Evolutionary conservation across 345 rosid species (phyloP).

Genomic region (Lepidium sativum): DNA sequence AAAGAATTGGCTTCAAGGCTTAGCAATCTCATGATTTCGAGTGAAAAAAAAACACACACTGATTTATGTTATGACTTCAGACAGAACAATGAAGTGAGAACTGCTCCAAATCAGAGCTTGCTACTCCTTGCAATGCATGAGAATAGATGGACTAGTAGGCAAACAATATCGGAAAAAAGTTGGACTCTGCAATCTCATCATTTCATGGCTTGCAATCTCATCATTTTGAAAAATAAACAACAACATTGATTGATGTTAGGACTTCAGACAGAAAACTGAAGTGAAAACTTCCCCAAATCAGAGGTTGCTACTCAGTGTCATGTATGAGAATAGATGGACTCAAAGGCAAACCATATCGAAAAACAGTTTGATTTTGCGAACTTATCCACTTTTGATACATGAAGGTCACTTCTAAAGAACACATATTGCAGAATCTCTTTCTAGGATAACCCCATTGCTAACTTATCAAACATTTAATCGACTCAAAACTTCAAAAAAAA

Average conservation of each 20-base stretch:
- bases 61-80: not conserved
- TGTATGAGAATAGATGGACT: not conserved
- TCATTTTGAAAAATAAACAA: not conserved
- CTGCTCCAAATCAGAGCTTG: not conserved
- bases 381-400: not conserved
- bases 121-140: no score
- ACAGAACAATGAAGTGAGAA: not conserved
- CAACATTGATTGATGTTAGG: not conserved
- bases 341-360: not conserved
- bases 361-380: not conserved
- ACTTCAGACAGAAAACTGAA: not conserved
- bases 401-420: not conserved
- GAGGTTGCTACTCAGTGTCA: not conserved
- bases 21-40: not conserved
- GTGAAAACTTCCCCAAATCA: not conserved
- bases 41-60: not conserved
- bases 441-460: not conserved
- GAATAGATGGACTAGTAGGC: not conserved
- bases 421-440: not conserved
- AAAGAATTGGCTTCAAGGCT: not conserved
- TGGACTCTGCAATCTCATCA: not conserved
- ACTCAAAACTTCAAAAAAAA: not conserved
- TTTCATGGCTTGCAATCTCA: constrained; percentile 5
- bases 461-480: not conserved
- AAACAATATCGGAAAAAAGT: not conserved